These are phyloP conservation scores for Sarocladiaceae sp. DNA, from an alignment of 2,329 filamentous ascomycete species.

Conservation along the genomic window DNA sequence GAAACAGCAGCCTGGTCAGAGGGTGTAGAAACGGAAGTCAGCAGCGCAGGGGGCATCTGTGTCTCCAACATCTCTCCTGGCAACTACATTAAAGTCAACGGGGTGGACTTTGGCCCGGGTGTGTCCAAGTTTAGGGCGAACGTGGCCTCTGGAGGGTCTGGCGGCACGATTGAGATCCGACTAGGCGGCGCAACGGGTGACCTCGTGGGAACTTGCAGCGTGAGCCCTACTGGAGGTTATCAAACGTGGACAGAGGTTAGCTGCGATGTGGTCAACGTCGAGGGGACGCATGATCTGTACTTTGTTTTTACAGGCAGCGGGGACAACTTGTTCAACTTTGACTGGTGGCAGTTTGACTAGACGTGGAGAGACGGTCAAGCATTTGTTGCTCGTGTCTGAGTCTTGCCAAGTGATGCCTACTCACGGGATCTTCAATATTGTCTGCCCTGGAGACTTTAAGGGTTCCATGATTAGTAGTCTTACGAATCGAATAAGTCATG, in stretches of 20 bases:
- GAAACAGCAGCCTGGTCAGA: constrained; percentile 24
- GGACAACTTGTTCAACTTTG: constrained; percentile 18
- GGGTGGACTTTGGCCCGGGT: constrained; percentile 23
- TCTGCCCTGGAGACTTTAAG: no score
- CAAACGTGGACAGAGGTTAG: constrained; percentile 17
- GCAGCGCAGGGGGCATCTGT: constrained; percentile 20
- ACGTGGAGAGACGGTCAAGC: no score
- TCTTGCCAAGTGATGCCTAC: no score
- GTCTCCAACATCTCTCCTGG: constrained; percentile 21
- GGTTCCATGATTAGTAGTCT: no score
- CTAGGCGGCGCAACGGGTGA: constrained; percentile 20
- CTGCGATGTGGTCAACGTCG: constrained; percentile 16
- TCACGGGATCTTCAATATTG: no score
- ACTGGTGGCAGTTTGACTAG: constrained; percentile 21
- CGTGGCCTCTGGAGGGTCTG: constrained; percentile 19
- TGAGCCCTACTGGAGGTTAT: constrained; percentile 21
- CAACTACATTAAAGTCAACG: constrained; percentile 26
- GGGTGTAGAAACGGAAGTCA: constrained; percentile 18
- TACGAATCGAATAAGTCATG: no score
- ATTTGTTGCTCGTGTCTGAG: no score
- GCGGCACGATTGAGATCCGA: constrained; percentile 22
- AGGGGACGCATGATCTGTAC: constrained; percentile 18
- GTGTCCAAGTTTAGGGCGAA: constrained; percentile 18
- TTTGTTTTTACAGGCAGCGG: constrained; percentile 16
- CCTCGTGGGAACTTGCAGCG: constrained; percentile 20